phyloP scores from a whole-genome alignment of 176 grass and related monocot genomes.

The Cenchrus fungigraminus region DNA sequence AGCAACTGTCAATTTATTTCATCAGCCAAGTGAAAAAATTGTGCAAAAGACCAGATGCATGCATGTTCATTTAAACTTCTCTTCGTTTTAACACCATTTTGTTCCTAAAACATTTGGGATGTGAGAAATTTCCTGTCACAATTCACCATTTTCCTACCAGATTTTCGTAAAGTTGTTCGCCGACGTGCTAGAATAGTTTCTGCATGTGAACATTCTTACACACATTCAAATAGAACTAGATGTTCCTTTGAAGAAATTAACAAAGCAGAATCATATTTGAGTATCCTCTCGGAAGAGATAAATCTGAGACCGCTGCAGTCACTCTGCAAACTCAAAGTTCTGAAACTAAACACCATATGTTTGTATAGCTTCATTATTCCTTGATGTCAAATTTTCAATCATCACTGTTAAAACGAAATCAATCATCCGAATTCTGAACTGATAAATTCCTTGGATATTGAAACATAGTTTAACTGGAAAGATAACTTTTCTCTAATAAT shows the following conservation, averaged over 20 bases:
- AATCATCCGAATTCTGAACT: not conserved
- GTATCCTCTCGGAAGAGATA: too few species aligned
- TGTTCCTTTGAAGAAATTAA: not conserved
- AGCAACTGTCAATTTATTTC: not conserved
- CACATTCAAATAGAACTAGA: not conserved
- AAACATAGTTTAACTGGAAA: not conserved
- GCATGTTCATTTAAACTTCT: not conserved
- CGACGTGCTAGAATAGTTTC: not conserved
- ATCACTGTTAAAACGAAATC: not conserved
- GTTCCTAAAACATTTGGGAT: not conserved
- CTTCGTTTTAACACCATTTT: not conserved
- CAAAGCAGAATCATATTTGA: too few species aligned
- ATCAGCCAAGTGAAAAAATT: not conserved
- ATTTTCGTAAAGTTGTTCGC: not conserved
- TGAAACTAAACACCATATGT: too few species aligned
- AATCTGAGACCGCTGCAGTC: too few species aligned
- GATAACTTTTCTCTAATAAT: too few species aligned
- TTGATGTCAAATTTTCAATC: too few species aligned
- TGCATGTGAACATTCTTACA: not conserved
- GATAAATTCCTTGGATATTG: not conserved
- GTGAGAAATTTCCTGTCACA: not conserved
- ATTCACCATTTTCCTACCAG: not conserved
- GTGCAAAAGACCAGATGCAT: not conserved
- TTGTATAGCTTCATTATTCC: too few species aligned
- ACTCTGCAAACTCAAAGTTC: too few species aligned